Evolutionary conservation across 2,329 filamentous ascomycete species (phyloP), one percentile per base, ranked within the genome.

Genomic region (Neopestalotiopsis rosae): DNA sequence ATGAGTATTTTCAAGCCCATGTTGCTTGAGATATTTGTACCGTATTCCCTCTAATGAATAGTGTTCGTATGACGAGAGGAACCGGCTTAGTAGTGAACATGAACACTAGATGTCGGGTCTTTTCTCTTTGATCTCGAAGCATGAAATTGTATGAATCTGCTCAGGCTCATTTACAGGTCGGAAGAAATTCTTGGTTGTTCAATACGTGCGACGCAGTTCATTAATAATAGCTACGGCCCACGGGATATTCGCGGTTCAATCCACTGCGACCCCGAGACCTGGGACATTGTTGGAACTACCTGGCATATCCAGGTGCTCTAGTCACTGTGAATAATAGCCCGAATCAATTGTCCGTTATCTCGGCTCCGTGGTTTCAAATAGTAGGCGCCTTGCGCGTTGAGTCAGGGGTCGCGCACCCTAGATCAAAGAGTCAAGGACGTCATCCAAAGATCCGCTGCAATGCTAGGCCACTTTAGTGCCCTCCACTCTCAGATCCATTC

Each of bases 1-100:
- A 67, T 63, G 58, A 67, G 66, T 30, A 67, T 28, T 62, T 67
- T 67, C 14, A 67, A 24, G 5, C 34, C 17, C 66, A 67, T 67
- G 5, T 9, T 62, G 30, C 17, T n/a, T n/a, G 58, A 20, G 20
- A 24, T 58, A 58, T 58, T 30, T 20, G 2, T 28, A 28, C 24
- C 24, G 24, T 28, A 28, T 28, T 28, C 24, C 24, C 24, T 28
- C 24, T 28, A 28, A 28, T 28, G 24, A 28, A 28, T 28, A 28
- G 24, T 28, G 24, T 28, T 28, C 24, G 24, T 28, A 28, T 28
- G 24, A 28, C 24, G 3, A 28, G 24, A 28, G 24, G 24, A 28
- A 28, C 24, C 24, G 24, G 24, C 24, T 28, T 28, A 3, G 24
- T 28, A 28, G 24, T 28, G 24, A 28, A 28, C 24, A 28, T 28